Evolutionary conservation across 495 filamentous ascomycete species (phyloP).

Genomic region (Hypoxylon lienhwacheense): DNA sequence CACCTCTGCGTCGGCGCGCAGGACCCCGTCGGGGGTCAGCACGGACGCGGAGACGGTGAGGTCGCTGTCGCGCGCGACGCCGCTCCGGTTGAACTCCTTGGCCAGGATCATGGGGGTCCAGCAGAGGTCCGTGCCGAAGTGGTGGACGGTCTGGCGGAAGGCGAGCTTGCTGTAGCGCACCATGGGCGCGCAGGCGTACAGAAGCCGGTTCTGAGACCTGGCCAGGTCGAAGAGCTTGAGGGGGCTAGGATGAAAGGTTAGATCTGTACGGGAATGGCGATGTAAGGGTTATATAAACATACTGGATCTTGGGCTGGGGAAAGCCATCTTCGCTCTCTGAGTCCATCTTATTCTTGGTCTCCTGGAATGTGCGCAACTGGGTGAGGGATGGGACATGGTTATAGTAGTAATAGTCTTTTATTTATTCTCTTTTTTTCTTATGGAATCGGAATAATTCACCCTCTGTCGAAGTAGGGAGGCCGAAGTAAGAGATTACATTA

Average conservation of each 20-base stretch:
- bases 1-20: constrained; percentile 38
- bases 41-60: constrained; percentile 31
- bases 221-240: constrained; percentile 61
- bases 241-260: constrained; percentile 47
- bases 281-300: background rate
- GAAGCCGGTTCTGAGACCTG: constrained; percentile 51
- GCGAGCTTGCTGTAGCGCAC: constrained; percentile 68
- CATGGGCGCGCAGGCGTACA: constrained; percentile 69
- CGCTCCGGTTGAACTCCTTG: constrained; percentile 67
- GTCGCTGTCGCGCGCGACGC: constrained; percentile 62
- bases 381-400: constrained; percentile 13
- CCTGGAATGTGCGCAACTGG: constrained; percentile 1
- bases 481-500: background rate
- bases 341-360: constrained; percentile 35
- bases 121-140: constrained; percentile 63
- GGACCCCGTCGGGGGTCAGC: too few relatives aligned
- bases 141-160: constrained; percentile 61
- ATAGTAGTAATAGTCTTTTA: background rate
- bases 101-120: constrained; percentile 74
- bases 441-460: too few relatives aligned
- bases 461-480: too few relatives aligned
- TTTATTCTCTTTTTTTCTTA: background rate
- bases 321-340: constrained; percentile 19
- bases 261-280: background rate
- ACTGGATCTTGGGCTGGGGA: constrained; percentile 34